These are phyloP conservation scores for Coprinopsis marcescibilis DNA, from an alignment of 768 basidiomycete genomes.

Conservation along the genomic window DNA sequence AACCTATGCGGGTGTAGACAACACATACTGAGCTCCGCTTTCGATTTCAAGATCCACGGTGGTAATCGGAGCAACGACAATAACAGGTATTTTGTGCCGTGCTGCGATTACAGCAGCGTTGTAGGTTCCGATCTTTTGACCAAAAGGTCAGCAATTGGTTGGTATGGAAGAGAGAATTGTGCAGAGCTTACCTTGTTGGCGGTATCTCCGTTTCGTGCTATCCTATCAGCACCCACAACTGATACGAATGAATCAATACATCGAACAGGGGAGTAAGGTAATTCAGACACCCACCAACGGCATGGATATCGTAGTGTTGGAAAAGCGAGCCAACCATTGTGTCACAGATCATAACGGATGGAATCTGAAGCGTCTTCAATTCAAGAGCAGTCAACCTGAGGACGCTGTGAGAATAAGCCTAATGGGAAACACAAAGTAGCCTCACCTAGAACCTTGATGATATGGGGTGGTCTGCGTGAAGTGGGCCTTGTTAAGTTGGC, in stretches of 20 bases:
- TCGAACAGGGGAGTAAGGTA: constrained; percentile 5
- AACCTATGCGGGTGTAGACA: constrained; percentile 4
- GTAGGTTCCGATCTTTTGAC: constrained; percentile 78
- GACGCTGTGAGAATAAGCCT: constrained; percentile 87
- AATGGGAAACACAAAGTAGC: neutral
- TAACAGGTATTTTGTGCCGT: constrained; percentile 83
- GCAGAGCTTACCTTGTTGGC: constrained; percentile 70
- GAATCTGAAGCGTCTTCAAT: constrained; percentile 75
- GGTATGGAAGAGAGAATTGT: neutral
- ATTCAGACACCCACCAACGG: constrained; percentile 49
- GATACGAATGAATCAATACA: constrained; percentile 4
- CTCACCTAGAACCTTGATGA: constrained; percentile 82
- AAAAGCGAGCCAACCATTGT: constrained; percentile 96
- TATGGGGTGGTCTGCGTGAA: constrained; percentile 95
- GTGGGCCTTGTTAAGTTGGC: constrained; percentile 75
- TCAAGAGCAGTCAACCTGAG: constrained; percentile 87
- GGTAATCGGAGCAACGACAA: constrained; percentile 89
- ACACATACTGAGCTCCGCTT: constrained; percentile 56
- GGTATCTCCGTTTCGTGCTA: constrained; percentile 92
- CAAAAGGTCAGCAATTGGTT: neutral
- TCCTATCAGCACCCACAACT: constrained; percentile 86
- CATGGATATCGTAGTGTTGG: constrained; percentile 80
- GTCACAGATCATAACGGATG: constrained; percentile 93
- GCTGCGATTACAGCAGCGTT: constrained; percentile 91
- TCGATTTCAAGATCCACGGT: constrained; percentile 81